Evolutionary conservation across 148 eudicot species (phyloP), one percentile per base, ranked within the genome.

Genomic region (Amaranthus palmeri): DNA sequence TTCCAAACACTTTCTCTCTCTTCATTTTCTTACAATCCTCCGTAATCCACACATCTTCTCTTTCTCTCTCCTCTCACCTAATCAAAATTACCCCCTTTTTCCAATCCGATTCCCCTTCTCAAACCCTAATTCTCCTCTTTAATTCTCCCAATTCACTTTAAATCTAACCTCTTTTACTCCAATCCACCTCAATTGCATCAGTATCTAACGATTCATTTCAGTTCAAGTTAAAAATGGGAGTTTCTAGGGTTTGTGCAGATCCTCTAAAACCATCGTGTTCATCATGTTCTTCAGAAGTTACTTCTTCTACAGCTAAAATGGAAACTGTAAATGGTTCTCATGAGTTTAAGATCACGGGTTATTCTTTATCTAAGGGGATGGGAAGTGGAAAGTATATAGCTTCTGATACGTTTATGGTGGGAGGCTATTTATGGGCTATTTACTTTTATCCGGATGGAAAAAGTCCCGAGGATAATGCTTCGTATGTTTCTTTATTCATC

Each of bases 401-500:
- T 61, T 84, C 86, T 9, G 84, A 84, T 3, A 76, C 82, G 25
- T 84, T 84, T 67, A 59, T 59, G 49, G 84, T 84, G 7, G 86
- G 86, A 11, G 86, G 86, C 15, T 74, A 75, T 59, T 65, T 56
- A 54, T 84, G 86, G 86, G 84, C 86, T 4, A 76, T 84, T 43
- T 84, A 79, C 61, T 84, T 84, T 56, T 83, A 80, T 60, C 86
- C 86, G 4, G 86, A 83, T 69, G 86, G 86, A 3, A 83, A 83
- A 73, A 75, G 78, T 57, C 42, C 65, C 46, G 86, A 83, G 76
- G 86, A 84, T 71, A 78, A 81, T 69, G 68, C 74, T 8, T 44
- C 76, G 10, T 78, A 84, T 46, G 82, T 81, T 44, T 84, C 86
- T 43, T 69, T 78, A 67, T 84, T 84, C 61, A 81, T 84, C 51